A percentile compares a stretch with the other conserved stretches of the same genome.
These are phyloP conservation scores for Fusarium cicatricum DNA, from an alignment of 2,329 filamentous ascomycete species.

Conservation along the genomic window DNA sequence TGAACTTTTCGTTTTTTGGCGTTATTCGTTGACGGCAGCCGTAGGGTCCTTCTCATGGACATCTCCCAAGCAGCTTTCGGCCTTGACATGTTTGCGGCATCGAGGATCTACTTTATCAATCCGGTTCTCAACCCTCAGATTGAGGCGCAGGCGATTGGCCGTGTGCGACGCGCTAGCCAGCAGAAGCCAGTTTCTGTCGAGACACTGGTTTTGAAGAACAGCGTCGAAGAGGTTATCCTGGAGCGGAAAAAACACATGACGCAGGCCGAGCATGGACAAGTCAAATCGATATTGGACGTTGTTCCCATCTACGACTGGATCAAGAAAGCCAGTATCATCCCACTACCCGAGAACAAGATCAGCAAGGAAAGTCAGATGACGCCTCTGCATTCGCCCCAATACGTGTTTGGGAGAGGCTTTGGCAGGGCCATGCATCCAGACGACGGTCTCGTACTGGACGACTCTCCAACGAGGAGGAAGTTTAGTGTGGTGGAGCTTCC, in stretches of 20 bases:
- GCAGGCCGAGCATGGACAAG: constrained; percentile 65
- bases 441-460: constrained; percentile 52
- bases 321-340: constrained; percentile 57
- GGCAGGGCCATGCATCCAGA: constrained; percentile 54
- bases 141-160: constrained; percentile 90
- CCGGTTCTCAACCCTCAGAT: constrained; percentile 86
- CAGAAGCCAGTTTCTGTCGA: constrained; percentile 81
- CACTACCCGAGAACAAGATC: constrained; percentile 38
- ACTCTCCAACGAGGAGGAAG: constrained; percentile 25
- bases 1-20: not conserved
- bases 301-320: constrained; percentile 68
- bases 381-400: constrained; percentile 54
- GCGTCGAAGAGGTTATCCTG: constrained; percentile 86
- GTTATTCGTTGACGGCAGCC: constrained; percentile 3
- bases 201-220: constrained; percentile 81
- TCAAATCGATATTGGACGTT: constrained; percentile 67
- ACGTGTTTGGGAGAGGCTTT: constrained; percentile 61
- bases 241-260: constrained; percentile 79
- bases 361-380: constrained; percentile 59
- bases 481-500: constrained; percentile 6
- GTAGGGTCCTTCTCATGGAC: constrained; percentile 85
- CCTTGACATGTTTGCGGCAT: constrained; percentile 83
- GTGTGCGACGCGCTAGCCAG: constrained; percentile 88
- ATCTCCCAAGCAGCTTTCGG: constrained; percentile 89
- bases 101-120: constrained; percentile 87